These are phyloP conservation scores for Litsea cubeba DNA, from an alignment of 164 flowering plant species.

Conservation along the genomic window DNA sequence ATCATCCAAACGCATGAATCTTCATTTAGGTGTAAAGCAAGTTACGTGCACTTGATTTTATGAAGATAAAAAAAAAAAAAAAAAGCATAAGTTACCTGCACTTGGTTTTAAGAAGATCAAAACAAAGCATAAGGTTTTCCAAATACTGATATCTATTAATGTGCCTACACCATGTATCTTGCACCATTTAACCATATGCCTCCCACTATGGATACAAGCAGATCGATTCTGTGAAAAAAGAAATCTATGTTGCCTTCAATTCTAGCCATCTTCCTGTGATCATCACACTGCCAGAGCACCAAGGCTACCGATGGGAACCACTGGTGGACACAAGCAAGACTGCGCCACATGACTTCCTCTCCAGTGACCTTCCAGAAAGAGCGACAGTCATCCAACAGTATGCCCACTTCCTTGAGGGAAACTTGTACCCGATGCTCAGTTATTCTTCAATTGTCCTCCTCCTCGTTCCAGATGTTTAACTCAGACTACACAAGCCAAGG, in stretches of 20 bases:
- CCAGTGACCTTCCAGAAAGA: constrained; percentile 48
- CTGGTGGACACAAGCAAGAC: constrained; percentile 87
- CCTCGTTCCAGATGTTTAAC: constrained; percentile 33
- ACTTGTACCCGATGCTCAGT: constrained; percentile 85
- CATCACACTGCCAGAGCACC: constrained; percentile 65
- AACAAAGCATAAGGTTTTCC: too few relatives aligned
- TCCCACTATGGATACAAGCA: constrained; percentile 20
- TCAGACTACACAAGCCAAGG: not conserved
- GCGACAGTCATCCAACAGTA: constrained; percentile 60
- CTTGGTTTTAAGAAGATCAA: too few relatives aligned
- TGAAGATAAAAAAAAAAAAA: too few relatives aligned
- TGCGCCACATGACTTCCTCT: constrained; percentile 73
- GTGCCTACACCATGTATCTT: too few relatives aligned
- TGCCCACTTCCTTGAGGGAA: constrained; percentile 62
- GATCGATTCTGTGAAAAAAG: constrained; percentile 67
- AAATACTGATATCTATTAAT: too few relatives aligned
- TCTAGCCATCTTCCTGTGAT: constrained; percentile 66
- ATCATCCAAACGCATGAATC: too few relatives aligned
- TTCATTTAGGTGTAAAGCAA: too few relatives aligned
- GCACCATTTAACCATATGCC: not conserved
- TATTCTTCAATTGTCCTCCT: constrained; percentile 79
- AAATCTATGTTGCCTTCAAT: constrained; percentile 78
- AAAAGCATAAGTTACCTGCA: too few relatives aligned
- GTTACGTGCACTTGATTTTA: too few relatives aligned
- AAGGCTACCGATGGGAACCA: constrained; percentile 84